Conservation (phyloP, 2,329 filamentous ascomycete species). For the Aspergillus japonicus region DNA sequence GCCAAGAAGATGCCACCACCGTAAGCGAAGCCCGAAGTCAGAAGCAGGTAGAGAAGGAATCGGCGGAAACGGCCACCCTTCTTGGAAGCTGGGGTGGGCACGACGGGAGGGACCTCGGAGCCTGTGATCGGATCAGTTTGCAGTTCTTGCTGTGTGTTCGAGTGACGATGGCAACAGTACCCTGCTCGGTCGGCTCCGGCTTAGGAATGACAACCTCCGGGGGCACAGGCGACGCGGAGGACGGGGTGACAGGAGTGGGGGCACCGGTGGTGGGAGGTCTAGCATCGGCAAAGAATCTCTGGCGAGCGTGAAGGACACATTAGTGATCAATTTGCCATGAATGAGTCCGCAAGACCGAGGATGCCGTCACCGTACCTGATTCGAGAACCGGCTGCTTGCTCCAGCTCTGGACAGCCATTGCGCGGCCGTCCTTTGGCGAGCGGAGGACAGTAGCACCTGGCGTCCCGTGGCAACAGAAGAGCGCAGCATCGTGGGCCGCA, state of each 20-base stretch:
- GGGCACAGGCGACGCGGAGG: slow-evolving; percentile 50
- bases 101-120: slow-evolving; percentile 34
- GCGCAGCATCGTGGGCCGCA: slow-evolving; percentile 57
- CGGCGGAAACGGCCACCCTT: slow-evolving; percentile 69
- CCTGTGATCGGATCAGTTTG: slow-evolving; percentile 41
- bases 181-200: slow-evolving; percentile 38
- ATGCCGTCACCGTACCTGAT: slow-evolving; percentile 38
- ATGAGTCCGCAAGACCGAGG: slow-evolving; percentile 24
- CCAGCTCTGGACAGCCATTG: slow-evolving; percentile 47
- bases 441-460: slow-evolving; percentile 40
- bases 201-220: slow-evolving; percentile 48
- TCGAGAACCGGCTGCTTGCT: slow-evolving; percentile 39
- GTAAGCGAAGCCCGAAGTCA: slow-evolving; percentile 77
- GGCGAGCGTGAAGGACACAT: slow-evolving; percentile 8
- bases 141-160: slow-evolving; percentile 1
- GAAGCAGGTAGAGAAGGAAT: slow-evolving; percentile 71
- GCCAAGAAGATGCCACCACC: slow-evolving; percentile 90
- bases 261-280: slow-evolving; percentile 40
- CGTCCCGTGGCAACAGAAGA: slow-evolving; percentile 52
- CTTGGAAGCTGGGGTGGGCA: slow-evolving; percentile 57
- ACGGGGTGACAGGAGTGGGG: slow-evolving; percentile 45
- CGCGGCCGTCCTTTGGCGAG: slow-evolving; percentile 36
- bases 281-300: slow-evolving; percentile 54
- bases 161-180: slow-evolving; percentile 22
- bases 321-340: slow-evolving; percentile 28